Evolutionary conservation across 1,284 basidiomycete genomes (phyloP).

Genomic region (Ustilago xerochloae): DNA sequence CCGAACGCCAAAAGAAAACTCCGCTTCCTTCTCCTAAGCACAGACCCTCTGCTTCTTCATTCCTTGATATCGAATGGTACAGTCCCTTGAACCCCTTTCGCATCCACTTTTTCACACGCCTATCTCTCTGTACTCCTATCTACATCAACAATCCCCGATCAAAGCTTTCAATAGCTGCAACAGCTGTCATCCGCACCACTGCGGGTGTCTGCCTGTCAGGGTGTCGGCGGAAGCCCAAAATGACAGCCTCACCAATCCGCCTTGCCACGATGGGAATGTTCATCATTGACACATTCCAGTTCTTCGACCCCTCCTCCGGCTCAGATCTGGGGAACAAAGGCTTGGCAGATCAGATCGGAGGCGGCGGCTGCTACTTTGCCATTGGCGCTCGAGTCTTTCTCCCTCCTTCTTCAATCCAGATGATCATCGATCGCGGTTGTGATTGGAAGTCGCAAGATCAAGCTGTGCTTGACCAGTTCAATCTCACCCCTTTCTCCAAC

Average conservation of each 20-base stretch:
- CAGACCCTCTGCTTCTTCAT: background rate
- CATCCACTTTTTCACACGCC: background rate
- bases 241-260: conserved; percentile 13
- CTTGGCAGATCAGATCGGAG: conserved; percentile 77
- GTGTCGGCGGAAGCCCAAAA: background rate
- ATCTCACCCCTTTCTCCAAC: conserved; percentile 64
- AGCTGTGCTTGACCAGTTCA: conserved; percentile 75
- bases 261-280: conserved; percentile 57
- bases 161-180: background rate
- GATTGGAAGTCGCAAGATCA: conserved; percentile 80
- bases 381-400: conserved; percentile 83
- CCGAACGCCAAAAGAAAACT: background rate
- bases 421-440: conserved; percentile 83
- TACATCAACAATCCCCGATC: background rate
- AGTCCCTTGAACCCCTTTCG: background rate
- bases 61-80: too few relatives aligned
- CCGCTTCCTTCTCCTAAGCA: conserved; percentile 1
- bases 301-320: conserved; percentile 20
- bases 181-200: background rate
- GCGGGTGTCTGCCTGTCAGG: background rate
- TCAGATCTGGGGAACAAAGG: conserved; percentile 38
- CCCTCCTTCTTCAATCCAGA: conserved; percentile 62
- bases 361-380: conserved; percentile 78
- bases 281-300: conserved; percentile 54
- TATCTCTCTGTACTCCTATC: background rate